Evolutionary conservation across 2,329 filamentous ascomycete species (phyloP).

Genomic region (Hypoxylon sp.): DNA sequence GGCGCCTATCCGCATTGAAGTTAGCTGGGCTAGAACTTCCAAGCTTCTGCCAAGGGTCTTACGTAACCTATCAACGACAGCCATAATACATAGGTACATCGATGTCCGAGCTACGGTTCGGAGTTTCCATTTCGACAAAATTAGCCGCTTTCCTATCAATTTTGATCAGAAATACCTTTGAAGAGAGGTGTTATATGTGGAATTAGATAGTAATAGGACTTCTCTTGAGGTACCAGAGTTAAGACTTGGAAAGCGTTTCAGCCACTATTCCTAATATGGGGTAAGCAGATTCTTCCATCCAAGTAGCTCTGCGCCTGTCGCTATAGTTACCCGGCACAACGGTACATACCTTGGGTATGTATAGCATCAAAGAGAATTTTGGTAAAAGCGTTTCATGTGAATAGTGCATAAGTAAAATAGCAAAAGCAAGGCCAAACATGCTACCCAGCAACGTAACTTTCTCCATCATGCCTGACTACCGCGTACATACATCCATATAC

Average conservation of each 20-base stretch:
- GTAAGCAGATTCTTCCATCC: background rate
- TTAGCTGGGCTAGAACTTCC: constrained; percentile 2
- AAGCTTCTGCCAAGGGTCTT: constrained; percentile 7
- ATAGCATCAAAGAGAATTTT: constrained; percentile 7
- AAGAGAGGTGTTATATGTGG: background rate
- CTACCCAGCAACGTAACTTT: background rate
- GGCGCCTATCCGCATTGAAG: constrained; percentile 1
- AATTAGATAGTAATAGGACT: background rate
- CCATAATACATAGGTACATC: background rate
- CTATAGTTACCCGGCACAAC: background rate
- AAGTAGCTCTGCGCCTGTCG: background rate
- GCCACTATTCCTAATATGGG: background rate
- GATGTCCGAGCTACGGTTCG: constrained; percentile 38
- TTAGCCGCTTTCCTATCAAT: constrained; percentile 9
- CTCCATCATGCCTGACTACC: background rate
- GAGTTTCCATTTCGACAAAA: constrained; percentile 27
- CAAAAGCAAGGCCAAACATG: background rate
- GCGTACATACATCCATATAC: background rate
- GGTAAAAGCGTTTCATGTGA: constrained; percentile 18
- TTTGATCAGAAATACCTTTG: constrained; percentile 18
- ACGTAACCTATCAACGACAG: constrained; percentile 19
- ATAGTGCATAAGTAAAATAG: background rate
- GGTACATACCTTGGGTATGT: background rate
- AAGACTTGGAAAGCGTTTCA: constrained; percentile 1
- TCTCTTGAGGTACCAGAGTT: constrained; percentile 7